Base-by-base conservation (phyloP, 2,329 filamentous ascomycete species). In the Trichoderma sp. region DNA sequence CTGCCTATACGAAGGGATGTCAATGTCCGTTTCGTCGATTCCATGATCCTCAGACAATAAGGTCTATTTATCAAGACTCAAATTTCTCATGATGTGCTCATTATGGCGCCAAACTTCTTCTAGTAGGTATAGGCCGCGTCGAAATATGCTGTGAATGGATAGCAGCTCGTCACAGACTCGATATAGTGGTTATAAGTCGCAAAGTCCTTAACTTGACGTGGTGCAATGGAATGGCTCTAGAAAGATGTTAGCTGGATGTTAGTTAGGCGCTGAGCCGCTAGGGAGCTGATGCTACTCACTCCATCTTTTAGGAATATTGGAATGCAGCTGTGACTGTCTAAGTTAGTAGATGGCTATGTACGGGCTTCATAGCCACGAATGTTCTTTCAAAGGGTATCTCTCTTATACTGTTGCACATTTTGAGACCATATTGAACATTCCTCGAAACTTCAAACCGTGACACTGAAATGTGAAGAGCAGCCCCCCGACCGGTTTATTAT, bases 251-350 rank as follows among this genome's bases (percentile, higher is more conserved):
- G 13, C 52, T 39, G 49, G 39, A n/a, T 26, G 34, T 49, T 14
- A 52, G 24, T n/a, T 5, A 26, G 28, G 16, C 16, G 10, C 64
- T 30, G 21, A 67, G 24, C 11, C 30, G 2, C 14, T 59, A 32
- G 64, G 39, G 16, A 21, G 28, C 6, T 28, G 30, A 51, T n/a
- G n/a, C 18, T 24, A 30, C 7, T 21, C 51, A n/a, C 5, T 28
- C 49, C 28, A n/a, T 52, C 24, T 21, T 26, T 5, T 5, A 26
- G 16, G 30, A 51, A 34, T 6, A 11, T 46, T 39, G 66, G 58
- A 60, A 68, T 59, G 66, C 34, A 55, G 10, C 58, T n/a, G 16
- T n/a, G 58, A 55, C 16, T 56, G 56, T 68, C 58, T 61, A 24
- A 61, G 26, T 49, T 49, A 68, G 24, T 46, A 30, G 43, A 14